phyloP scores from a whole-genome alignment of 257 asterid genomes.

The Salvia splendens region DNA sequence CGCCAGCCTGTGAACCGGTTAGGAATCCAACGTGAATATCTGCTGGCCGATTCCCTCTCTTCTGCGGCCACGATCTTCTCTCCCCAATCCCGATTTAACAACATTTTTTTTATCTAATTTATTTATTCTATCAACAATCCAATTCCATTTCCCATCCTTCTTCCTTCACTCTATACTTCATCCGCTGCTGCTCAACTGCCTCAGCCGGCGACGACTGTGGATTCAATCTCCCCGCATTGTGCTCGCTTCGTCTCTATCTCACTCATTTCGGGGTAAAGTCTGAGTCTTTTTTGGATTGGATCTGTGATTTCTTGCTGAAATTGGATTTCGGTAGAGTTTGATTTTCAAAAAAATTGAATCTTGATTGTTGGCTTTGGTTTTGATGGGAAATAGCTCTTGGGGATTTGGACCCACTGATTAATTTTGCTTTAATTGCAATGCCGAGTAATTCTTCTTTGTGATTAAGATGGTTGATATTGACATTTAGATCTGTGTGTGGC shows the following conservation, averaged over 20 bases:
- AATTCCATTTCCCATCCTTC: neutral
- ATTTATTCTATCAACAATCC: neutral
- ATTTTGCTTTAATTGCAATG: slow-evolving; percentile 7
- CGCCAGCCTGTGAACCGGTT: slow-evolving; percentile 46
- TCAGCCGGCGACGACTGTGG: slow-evolving; percentile 28
- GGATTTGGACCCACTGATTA: neutral
- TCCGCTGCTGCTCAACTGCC: slow-evolving; percentile 25
- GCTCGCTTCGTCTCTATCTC: slow-evolving; percentile 33
- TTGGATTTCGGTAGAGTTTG: slow-evolving; percentile 20
- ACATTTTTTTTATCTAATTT: neutral
- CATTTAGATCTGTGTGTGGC: slow-evolving; percentile 23
- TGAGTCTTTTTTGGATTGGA: slow-evolving; percentile 29
- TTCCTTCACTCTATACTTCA: neutral
- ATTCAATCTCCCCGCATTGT: slow-evolving; percentile 36
- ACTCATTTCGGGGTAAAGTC: neutral
- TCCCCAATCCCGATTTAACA: slow-evolving; percentile 24
- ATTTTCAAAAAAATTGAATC: slow-evolving; percentile 19
- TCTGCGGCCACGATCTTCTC: slow-evolving; percentile 51
- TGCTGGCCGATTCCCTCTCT: slow-evolving; percentile 38
- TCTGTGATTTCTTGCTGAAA: slow-evolving; percentile 33
- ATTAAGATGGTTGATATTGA: slow-evolving; percentile 20
- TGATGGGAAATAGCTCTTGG: slow-evolving; percentile 14
- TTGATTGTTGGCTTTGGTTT: slow-evolving; percentile 3
- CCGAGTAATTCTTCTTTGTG: slow-evolving; percentile 8
- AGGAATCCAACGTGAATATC: slow-evolving; percentile 41